phyloP scores from a whole-genome alignment of 2,329 filamentous ascomycete genomes.

The Xylariomycetidae sp. region DNA sequence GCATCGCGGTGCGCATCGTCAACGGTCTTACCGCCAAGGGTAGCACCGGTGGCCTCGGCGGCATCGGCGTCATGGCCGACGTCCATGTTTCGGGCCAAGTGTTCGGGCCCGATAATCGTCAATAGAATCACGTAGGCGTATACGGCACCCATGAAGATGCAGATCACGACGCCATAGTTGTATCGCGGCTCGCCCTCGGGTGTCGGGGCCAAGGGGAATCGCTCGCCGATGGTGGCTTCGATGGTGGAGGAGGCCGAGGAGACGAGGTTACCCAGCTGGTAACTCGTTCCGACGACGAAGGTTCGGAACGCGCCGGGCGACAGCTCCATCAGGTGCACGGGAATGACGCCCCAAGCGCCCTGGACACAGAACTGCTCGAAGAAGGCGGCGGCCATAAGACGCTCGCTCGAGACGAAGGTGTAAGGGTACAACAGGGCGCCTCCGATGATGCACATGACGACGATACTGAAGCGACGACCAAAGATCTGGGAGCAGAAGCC shows the following conservation, averaged over 20 bases:
- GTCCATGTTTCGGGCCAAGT: slow-evolving; percentile 45
- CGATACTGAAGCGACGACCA: slow-evolving; percentile 63
- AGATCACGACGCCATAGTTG: slow-evolving; percentile 78
- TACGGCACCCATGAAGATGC: slow-evolving; percentile 86
- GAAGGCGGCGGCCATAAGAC: slow-evolving; percentile 73
- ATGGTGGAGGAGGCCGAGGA: slow-evolving; percentile 67
- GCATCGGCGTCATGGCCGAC: slow-evolving; percentile 42
- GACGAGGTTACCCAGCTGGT: slow-evolving; percentile 73
- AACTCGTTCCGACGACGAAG: slow-evolving; percentile 67
- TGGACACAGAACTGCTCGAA: slow-evolving; percentile 78
- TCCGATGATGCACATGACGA: slow-evolving; percentile 57
- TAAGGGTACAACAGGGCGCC: slow-evolving; percentile 81
- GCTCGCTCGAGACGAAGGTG: slow-evolving; percentile 56
- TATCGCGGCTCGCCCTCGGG: slow-evolving; percentile 44
- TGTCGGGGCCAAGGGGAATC: slow-evolving; percentile 61
- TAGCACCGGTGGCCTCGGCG: slow-evolving; percentile 38
- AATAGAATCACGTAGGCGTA: slow-evolving; percentile 58
- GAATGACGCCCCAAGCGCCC: slow-evolving; percentile 71
- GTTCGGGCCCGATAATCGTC: slow-evolving; percentile 57
- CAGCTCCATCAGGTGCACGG: slow-evolving; percentile 73
- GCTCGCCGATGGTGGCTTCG: slow-evolving; percentile 67
- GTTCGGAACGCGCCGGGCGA: slow-evolving; percentile 67
- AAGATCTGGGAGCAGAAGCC: slow-evolving; percentile 65
- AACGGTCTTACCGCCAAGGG: slow-evolving; percentile 27
- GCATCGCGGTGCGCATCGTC: slow-evolving; percentile 7